Percentiles rank a stretch among this genome's conserved stretches.
Conservation (phyloP, 768 basidiomycete species). For the Macrolepiota fuliginosa region DNA sequence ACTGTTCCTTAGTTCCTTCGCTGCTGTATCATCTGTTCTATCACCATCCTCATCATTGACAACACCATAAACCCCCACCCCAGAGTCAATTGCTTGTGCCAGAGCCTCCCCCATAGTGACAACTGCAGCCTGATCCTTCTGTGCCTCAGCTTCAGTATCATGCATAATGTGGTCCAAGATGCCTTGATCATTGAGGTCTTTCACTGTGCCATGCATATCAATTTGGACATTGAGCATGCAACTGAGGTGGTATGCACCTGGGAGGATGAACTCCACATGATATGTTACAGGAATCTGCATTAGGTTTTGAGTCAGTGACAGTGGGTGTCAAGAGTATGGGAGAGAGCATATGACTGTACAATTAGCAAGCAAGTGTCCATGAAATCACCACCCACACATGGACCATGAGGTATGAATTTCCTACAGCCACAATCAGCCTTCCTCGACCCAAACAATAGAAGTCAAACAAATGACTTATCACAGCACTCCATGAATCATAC, state of each 20-base stretch:
- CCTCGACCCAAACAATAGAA: neutral
- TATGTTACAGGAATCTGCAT: too few species aligned
- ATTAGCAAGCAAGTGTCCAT: conserved; percentile 28
- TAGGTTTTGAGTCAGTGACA: conserved; percentile 37
- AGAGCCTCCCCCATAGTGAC: too few species aligned
- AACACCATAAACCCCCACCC: conserved; percentile 28
- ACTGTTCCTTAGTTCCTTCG: too few species aligned
- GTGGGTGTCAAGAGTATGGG: too few species aligned
- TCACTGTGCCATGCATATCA: conserved; percentile 67
- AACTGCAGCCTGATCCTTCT: conserved; percentile 10
- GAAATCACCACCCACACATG: conserved; percentile 20
- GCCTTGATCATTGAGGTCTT: too few species aligned
- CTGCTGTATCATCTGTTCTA: conserved; percentile 17
- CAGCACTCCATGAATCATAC: conserved; percentile 80
- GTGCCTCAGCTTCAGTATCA: too few species aligned
- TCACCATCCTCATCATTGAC: conserved; percentile 11
- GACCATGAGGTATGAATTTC: too few species aligned
- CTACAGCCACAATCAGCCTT: too few species aligned
- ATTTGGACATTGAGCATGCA: conserved; percentile 81
- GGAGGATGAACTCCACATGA: conserved; percentile 47
- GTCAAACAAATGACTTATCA: too few species aligned
- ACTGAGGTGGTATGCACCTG: conserved; percentile 50
- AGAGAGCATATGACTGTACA: too few species aligned
- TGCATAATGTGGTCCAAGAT: too few species aligned
- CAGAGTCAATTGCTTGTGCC: too few species aligned